Evolutionary conservation across 2,329 filamentous ascomycete genomes (phyloP), one percentile per base, ranked within the genome.

Genomic region (Trichoderma sp.): DNA sequence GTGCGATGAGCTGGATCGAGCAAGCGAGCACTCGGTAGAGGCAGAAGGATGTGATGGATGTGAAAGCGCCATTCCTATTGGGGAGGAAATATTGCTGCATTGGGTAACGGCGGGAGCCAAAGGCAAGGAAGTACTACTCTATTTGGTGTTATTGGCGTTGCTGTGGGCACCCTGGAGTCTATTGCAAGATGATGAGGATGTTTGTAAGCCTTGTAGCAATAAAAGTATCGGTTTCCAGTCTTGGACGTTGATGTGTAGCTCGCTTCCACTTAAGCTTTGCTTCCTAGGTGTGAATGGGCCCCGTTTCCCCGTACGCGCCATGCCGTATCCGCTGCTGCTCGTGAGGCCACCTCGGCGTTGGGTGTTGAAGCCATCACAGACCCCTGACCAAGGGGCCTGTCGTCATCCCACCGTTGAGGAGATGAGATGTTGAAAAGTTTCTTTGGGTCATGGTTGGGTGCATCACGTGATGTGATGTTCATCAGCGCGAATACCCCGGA

Each of bases 51-150:
- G 45, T 32, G 29, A 58, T 32, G 48, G 59, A 34, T 64, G 45
- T 71, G 67, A 53, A 71, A 71, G 70, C 73, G 76, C 77, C 74
- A 78, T 72, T 72, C 76, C 77, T 71, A 71, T 75, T 77, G 70
- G 74, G 76, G 67, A 73, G 70, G 69, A 71, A 64, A 74, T 73
- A 70, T 70, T 73, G 73, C 77, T 78, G 72, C 70, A 75, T 78
- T 70, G 65, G 75, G 74, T 71, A 74, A 74, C 68, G 68, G 70
- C 59, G 70, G 68, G 68, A 65, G 69, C 53, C 58, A 60, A 59
- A 54, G 63, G 54, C 58, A 59, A 65, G 71, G 45, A 61, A 69
- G 61, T 56, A 69, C 29, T 72, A 67, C 69, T 72, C 71, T 67
- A 71, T 72, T 73, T 48, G 72, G 69, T 50, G 68, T 70, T 65